These are phyloP conservation scores for Leccinellum luteum DNA, from an alignment of 768 basidiomycete species.

Conservation along the genomic window DNA sequence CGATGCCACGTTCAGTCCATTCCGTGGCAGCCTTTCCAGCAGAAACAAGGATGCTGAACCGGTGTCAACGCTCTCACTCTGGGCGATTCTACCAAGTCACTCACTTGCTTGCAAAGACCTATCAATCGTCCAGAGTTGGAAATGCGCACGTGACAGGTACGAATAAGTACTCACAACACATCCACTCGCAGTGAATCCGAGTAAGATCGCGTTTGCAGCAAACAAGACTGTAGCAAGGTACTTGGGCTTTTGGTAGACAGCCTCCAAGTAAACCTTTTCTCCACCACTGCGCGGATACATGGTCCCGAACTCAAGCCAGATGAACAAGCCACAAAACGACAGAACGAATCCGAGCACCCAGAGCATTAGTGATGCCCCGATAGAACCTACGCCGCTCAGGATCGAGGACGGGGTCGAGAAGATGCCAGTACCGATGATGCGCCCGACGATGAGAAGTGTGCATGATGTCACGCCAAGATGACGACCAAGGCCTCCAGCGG, in stretches of 20 bases:
- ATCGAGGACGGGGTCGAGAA: slow-evolving; percentile 63
- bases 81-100: background rate
- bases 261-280: slow-evolving; percentile 63
- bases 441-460: slow-evolving; percentile 55
- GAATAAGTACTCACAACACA: slow-evolving; percentile 39
- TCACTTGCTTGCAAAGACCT: slow-evolving; percentile 38
- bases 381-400: slow-evolving; percentile 51
- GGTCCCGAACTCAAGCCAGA: slow-evolving; percentile 63
- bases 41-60: slow-evolving; percentile 46
- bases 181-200: slow-evolving; percentile 41
- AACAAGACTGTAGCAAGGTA: slow-evolving; percentile 50
- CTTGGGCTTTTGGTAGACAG: slow-evolving; percentile 46
- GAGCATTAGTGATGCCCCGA: slow-evolving; percentile 60
- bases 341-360: slow-evolving; percentile 62
- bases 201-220: slow-evolving; percentile 45
- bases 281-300: slow-evolving; percentile 64
- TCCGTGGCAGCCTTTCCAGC: slow-evolving; percentile 37
- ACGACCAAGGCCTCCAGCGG: slow-evolving; percentile 56
- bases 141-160: background rate
- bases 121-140: background rate
- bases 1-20: slow-evolving; percentile 59
- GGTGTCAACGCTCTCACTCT: background rate
- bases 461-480: slow-evolving; percentile 57
- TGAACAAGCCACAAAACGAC: slow-evolving; percentile 57
- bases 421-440: slow-evolving; percentile 64